Conservation (phyloP, 2,329 filamentous ascomycete species). For the Verticillium nonalfalfae region DNA sequence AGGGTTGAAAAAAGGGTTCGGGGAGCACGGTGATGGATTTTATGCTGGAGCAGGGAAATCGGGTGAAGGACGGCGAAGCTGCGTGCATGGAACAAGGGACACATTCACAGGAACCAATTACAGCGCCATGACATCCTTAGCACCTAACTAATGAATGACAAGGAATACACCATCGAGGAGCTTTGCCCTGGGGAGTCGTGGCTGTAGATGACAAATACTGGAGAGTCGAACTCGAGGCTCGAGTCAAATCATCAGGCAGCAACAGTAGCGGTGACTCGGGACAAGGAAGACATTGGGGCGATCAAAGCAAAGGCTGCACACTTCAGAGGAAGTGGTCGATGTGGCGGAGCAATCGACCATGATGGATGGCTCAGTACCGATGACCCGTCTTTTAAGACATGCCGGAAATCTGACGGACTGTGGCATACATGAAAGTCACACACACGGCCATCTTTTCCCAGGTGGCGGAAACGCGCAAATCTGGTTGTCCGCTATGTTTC, state of each 20-base stretch:
- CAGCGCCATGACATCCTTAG: neutral
- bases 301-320: neutral
- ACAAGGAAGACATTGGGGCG: neutral
- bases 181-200: neutral
- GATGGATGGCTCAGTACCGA: neutral
- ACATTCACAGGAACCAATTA: too few relatives aligned
- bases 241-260: neutral
- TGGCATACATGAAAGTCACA: neutral
- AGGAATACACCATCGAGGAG: neutral
- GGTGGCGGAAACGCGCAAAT: too few relatives aligned
- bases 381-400: neutral
- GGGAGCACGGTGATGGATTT: too few relatives aligned
- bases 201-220: neutral
- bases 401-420: neutral
- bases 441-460: too few relatives aligned
- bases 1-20: neutral
- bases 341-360: neutral
- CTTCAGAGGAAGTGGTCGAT: neutral
- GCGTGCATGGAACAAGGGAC: too few relatives aligned
- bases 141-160: neutral
- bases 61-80: too few relatives aligned
- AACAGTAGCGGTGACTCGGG: neutral
- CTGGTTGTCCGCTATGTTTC: too few relatives aligned
- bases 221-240: neutral
- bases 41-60: too few relatives aligned